A percentile compares a stretch with the other conserved stretches of the same genome.
Conservation (phyloP, 1,284 basidiomycete species). For the Boletus hoseneyae region DNA sequence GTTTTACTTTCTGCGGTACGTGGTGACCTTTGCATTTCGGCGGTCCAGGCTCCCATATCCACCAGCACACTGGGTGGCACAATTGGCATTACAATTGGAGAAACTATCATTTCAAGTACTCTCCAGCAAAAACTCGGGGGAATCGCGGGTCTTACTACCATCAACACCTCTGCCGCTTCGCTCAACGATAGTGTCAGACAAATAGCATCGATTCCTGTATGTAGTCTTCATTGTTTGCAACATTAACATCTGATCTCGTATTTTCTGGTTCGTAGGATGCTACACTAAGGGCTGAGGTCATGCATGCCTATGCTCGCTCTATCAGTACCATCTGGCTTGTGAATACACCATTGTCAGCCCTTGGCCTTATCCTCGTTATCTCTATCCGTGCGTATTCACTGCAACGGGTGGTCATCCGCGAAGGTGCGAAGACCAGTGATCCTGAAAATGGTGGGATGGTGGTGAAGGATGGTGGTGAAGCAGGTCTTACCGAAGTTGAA, state of each 20-base stretch:
- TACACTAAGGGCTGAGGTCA: constrained; percentile 45
- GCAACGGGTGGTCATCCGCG: constrained; percentile 47
- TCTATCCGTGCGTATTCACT: constrained; percentile 63
- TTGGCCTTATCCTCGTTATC: constrained; percentile 53
- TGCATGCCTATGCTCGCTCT: constrained; percentile 67
- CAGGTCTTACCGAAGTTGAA: neutral
- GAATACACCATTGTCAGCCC: constrained; percentile 56
- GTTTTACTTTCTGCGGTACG: constrained; percentile 34
- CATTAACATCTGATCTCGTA: neutral
- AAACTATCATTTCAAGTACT: constrained; percentile 29
- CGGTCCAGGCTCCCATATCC: neutral
- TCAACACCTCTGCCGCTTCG: constrained; percentile 46
- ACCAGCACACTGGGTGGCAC: constrained; percentile 36
- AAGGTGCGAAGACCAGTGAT: constrained; percentile 29
- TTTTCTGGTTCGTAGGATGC: constrained; percentile 40
- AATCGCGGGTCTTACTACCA: constrained; percentile 44
- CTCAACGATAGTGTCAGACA: constrained; percentile 54
- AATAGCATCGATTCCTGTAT: constrained; percentile 55
- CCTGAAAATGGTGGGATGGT: constrained; percentile 12
- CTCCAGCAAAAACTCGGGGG: constrained; percentile 48
- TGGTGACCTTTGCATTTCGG: neutral
- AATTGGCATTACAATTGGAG: constrained; percentile 37
- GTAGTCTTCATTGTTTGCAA: constrained; percentile 7
- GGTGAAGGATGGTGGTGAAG: neutral
- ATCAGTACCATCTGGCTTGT: constrained; percentile 74